A percentile compares a stretch with the other conserved stretches of the same genome.
These are phyloP conservation scores for Mariannaea elegans DNA, from an alignment of 2,329 filamentous ascomycete species.

Conservation along the genomic window DNA sequence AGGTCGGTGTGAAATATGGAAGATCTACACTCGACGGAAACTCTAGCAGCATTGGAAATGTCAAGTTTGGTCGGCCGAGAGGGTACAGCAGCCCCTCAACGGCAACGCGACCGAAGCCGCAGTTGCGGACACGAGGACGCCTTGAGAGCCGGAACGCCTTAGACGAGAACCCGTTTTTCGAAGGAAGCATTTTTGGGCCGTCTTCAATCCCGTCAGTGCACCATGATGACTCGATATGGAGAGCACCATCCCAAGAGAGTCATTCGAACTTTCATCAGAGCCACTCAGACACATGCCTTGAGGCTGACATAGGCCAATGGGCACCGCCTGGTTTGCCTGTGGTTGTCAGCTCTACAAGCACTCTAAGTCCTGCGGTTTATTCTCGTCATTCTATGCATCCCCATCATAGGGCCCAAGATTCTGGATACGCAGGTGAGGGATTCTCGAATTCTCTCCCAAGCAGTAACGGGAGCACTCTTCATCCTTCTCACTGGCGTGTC, in stretches of 20 bases:
- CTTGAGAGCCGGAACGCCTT: conserved; percentile 12
- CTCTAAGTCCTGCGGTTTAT: conserved; percentile 9
- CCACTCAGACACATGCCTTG: conserved; percentile 26
- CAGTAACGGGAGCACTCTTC: conserved; percentile 28
- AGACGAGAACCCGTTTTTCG: conserved; percentile 30
- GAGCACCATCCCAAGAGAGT: conserved; percentile 15
- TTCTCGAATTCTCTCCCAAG: conserved; percentile 26
- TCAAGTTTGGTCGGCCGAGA: not conserved
- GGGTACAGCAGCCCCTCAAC: not conserved
- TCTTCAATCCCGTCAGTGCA: conserved; percentile 21
- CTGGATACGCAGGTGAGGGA: conserved; percentile 22
- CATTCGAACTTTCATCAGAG: not conserved
- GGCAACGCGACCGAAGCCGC: not conserved
- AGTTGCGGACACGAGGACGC: not conserved
- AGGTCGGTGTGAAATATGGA: not conserved
- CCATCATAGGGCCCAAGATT: conserved; percentile 19
- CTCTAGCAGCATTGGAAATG: not conserved
- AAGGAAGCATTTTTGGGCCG: conserved; percentile 19
- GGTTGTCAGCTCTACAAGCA: conserved; percentile 26
- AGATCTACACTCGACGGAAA: not conserved
- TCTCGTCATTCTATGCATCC: not conserved
- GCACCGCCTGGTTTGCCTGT: conserved; percentile 23
- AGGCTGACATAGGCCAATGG: conserved; percentile 28
- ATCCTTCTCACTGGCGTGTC: conserved; percentile 24
- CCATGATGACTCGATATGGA: conserved; percentile 25